phyloP scores from a whole-genome alignment of 352 stramenopile species.

The Thalassiosira hispida region DNA sequence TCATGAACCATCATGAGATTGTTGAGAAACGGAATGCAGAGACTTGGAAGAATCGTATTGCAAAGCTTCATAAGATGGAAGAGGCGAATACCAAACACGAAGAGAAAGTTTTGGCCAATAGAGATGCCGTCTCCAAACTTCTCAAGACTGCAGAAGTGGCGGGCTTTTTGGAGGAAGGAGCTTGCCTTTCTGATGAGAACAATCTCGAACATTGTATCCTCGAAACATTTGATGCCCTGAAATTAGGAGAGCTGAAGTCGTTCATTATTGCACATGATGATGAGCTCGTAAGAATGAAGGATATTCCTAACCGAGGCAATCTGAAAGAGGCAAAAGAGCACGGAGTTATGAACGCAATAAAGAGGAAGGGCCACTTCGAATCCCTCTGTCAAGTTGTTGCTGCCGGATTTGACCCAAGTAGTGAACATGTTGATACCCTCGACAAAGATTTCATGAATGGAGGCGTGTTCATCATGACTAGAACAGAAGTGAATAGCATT shows the following conservation, averaged over 20 bases:
- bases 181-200: neutral
- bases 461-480: conserved; percentile 23
- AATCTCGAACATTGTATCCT: conserved; percentile 7
- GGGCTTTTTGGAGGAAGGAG: neutral
- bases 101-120: neutral
- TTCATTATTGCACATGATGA: conserved; percentile 19
- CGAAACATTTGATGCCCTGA: neutral
- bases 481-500: conserved; percentile 6
- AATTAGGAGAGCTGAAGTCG: neutral
- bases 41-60: too few relatives aligned
- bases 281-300: neutral
- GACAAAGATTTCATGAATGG: conserved; percentile 7
- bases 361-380: conserved; percentile 15
- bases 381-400: conserved; percentile 12
- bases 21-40: neutral
- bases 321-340: neutral
- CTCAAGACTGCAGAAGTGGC: neutral
- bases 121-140: neutral
- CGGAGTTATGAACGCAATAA: neutral
- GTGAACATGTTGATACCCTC: neutral
- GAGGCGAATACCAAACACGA: conserved; percentile 1
- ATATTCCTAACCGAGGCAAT: conserved; percentile 9
- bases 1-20: neutral
- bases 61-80: neutral
- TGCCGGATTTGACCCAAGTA: conserved; percentile 17